These are phyloP conservation scores for Aspergillus tanneri DNA, from an alignment of 2,329 filamentous ascomycete species.

Conservation along the genomic window DNA sequence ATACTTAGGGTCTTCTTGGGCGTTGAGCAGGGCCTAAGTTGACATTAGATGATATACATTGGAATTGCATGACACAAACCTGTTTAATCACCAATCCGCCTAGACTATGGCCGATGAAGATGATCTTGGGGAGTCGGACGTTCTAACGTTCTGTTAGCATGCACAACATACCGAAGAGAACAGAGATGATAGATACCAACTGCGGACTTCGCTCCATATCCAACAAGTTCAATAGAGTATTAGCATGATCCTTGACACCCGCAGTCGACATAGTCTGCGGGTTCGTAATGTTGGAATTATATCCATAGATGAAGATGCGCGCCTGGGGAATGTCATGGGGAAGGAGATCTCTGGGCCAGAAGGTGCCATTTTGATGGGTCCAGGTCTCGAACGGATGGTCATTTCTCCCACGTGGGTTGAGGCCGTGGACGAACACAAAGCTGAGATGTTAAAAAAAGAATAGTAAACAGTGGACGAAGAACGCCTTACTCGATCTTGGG, in stretches of 20 bases:
- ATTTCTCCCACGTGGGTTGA: constrained; percentile 31
- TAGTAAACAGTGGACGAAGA: no score
- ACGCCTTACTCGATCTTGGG: constrained; percentile 30
- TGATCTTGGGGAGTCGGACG: constrained; percentile 27
- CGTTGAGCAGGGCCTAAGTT: constrained; percentile 33
- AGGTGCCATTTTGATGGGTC: constrained; percentile 30
- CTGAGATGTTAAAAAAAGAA: constrained; percentile 10
- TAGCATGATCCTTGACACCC: constrained; percentile 36
- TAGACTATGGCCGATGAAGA: constrained; percentile 34
- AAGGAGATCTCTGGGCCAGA: constrained; percentile 28
- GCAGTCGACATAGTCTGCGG: constrained; percentile 35
- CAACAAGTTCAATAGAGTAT: constrained; percentile 33
- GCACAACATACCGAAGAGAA: accelerated
- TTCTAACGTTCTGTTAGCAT: constrained; percentile 13
- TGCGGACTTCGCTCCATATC: constrained; percentile 32
- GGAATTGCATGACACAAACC: constrained; percentile 13
- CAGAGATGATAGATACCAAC: constrained; percentile 18
- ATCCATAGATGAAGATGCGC: constrained; percentile 34
- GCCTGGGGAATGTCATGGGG: constrained; percentile 31
- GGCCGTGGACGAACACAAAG: constrained; percentile 34
- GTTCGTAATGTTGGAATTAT: constrained; percentile 33
- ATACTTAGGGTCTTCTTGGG: constrained; percentile 37
- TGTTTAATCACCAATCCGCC: constrained; percentile 35
- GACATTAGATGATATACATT: not conserved
- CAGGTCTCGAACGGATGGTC: constrained; percentile 36